These are phyloP conservation scores for Angomonas desouzai DNA, from an alignment of 208 protist genomes.

Conservation along the genomic window DNA sequence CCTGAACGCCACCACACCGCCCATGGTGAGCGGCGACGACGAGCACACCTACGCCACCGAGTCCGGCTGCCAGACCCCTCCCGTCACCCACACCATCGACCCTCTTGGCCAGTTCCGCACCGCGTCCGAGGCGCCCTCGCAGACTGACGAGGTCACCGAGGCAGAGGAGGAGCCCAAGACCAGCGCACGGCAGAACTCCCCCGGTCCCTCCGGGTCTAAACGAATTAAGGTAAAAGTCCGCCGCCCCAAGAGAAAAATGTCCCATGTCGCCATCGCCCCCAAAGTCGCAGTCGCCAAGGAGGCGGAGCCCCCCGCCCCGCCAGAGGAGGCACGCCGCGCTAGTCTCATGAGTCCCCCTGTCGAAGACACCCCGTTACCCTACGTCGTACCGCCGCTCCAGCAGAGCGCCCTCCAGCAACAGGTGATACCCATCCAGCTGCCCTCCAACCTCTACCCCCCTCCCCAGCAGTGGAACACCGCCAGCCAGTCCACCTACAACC, in stretches of 20 bases:
- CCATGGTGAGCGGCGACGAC: not conserved
- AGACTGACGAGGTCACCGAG: not conserved
- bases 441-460: not conserved
- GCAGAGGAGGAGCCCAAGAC: not conserved
- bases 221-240: conserved; percentile 6
- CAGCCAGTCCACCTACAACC: too few species aligned
- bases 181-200: not conserved
- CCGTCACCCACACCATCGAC: conserved; percentile 10
- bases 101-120: not conserved
- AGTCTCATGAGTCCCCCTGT: conserved; percentile 8
- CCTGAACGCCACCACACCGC: conserved; percentile 4
- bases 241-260: conserved; percentile 2
- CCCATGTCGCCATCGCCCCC: not conserved
- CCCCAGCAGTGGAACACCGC: not conserved
- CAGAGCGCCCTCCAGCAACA: not conserved
- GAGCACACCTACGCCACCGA: not conserved
- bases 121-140: not conserved
- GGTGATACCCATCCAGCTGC: not conserved
- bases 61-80: not conserved
- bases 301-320: not conserved
- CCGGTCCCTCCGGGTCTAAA: not conserved
- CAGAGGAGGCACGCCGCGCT: not conserved
- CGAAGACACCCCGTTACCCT: not conserved
- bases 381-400: not conserved
- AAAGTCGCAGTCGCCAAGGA: not conserved